These are phyloP conservation scores for Lipomyces kockii DNA, from an alignment of 805 yeast species.

Conservation along the genomic window DNA sequence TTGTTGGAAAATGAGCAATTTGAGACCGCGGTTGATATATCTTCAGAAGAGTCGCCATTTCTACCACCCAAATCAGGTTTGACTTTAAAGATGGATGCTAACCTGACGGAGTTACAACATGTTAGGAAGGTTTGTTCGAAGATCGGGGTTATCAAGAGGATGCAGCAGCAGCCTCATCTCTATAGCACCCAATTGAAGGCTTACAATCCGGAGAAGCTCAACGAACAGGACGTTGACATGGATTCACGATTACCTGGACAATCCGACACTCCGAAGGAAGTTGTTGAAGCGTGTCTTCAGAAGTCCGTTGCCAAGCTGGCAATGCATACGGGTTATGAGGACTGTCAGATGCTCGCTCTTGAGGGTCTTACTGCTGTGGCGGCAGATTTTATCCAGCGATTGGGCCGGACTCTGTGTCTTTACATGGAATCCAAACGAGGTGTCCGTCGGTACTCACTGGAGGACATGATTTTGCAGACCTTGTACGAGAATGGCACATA, in stretches of 20 bases:
- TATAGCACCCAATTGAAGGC: slow-evolving; percentile 68
- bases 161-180: slow-evolving; percentile 70
- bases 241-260: slow-evolving; percentile 74
- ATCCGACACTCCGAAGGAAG: slow-evolving; percentile 57
- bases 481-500: slow-evolving; percentile 85
- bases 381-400: slow-evolving; percentile 73
- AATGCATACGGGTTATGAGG: slow-evolving; percentile 92
- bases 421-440: slow-evolving; percentile 64
- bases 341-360: slow-evolving; percentile 75
- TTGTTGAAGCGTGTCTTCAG: slow-evolving; percentile 68
- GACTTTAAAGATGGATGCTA: slow-evolving; percentile 61
- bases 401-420: slow-evolving; percentile 69
- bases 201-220: slow-evolving; percentile 65
- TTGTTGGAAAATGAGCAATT: slow-evolving; percentile 29
- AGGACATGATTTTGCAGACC: slow-evolving; percentile 62
- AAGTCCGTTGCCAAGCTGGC: slow-evolving; percentile 75
- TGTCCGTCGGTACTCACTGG: slow-evolving; percentile 41
- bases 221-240: slow-evolving; percentile 78
- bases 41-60: slow-evolving; percentile 49
- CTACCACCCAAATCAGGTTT: slow-evolving; percentile 59
- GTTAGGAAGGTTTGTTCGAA: slow-evolving; percentile 87
- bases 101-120: slow-evolving; percentile 81
- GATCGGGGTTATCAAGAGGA: slow-evolving; percentile 81
- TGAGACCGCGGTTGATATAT: slow-evolving; percentile 38
- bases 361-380: slow-evolving; percentile 83